Evolutionary conservation across 2,329 filamentous ascomycete genomes (phyloP).

Genomic region (Claviceps fusiformis): DNA sequence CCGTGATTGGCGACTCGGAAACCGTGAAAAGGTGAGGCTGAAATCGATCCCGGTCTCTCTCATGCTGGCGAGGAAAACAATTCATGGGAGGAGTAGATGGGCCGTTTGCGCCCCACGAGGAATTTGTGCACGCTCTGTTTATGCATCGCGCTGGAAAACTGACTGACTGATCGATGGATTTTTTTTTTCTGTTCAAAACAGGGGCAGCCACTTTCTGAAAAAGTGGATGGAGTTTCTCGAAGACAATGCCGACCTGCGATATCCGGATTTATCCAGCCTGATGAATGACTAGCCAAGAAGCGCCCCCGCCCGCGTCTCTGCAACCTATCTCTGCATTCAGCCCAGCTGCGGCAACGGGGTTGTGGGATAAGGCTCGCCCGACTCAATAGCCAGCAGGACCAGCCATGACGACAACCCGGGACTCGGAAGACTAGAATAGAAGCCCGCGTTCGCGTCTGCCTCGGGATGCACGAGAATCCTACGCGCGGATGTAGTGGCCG

Average conservation of each 20-base stretch:
- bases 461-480: no score
- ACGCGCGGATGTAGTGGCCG: no score
- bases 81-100: background rate
- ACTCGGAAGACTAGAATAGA: no score
- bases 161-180: background rate
- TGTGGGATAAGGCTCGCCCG: background rate
- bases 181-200: conserved; percentile 20
- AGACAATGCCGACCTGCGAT: conserved; percentile 78
- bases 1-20: conserved; percentile 85
- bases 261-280: conserved; percentile 52
- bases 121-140: background rate
- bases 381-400: no score
- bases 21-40: conserved; percentile 70
- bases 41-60: background rate
- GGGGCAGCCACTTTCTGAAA: conserved; percentile 74
- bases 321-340: background rate
- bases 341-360: background rate
- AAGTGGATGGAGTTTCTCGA: conserved; percentile 87
- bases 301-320: no score
- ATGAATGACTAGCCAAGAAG: conserved; percentile 3
- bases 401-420: no score
- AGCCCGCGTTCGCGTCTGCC: no score
- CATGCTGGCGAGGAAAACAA: no score
- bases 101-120: no score
- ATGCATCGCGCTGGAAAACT: no score